These are phyloP conservation scores for Rhizopogon rudus DNA, from an alignment of 768 basidiomycete genomes.

Conservation along the genomic window DNA sequence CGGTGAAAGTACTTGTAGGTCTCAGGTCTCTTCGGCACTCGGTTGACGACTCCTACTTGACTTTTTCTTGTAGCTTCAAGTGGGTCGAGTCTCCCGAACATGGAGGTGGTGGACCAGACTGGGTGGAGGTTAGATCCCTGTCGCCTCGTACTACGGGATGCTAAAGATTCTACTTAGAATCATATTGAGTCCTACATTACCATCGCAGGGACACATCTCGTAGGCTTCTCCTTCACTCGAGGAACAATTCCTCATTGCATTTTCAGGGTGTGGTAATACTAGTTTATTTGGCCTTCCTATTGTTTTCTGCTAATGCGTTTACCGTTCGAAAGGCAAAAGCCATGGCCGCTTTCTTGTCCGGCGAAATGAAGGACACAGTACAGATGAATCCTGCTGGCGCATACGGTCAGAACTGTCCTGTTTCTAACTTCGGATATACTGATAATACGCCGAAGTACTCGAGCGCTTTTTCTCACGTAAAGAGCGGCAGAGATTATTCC, in stretches of 20 bases:
- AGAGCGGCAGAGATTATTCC: conserved; percentile 86
- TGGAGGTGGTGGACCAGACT: conserved; percentile 77
- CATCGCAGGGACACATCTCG: conserved; percentile 85
- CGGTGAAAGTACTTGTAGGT: conserved; percentile 77
- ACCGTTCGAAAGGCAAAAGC: conserved; percentile 72
- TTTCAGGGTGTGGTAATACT: conserved; percentile 65
- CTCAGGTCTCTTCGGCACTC: neutral
- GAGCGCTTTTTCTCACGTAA: conserved; percentile 88
- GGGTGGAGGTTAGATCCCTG: conserved; percentile 73
- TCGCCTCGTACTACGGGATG: neutral
- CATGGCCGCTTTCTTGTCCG: conserved; percentile 91
- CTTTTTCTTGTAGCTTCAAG: conserved; percentile 57
- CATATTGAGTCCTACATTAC: conserved; percentile 84
- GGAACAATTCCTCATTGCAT: neutral
- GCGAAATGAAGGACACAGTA: conserved; percentile 94
- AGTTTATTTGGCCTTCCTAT: neutral
- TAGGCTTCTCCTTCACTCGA: conserved; percentile 26
- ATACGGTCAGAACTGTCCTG: conserved; percentile 44
- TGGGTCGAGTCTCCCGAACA: conserved; percentile 91
- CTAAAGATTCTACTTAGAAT: conserved; percentile 36
- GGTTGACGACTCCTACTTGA: conserved; percentile 3
- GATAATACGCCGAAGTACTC: conserved; percentile 42
- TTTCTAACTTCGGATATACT: neutral
- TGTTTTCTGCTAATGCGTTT: neutral
- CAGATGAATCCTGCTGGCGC: conserved; percentile 78